A percentile compares a stretch with the other conserved stretches of the same genome.
These are phyloP conservation scores for Copromyces sp. DNA, from an alignment of 495 filamentous ascomycete species.

Conservation along the genomic window DNA sequence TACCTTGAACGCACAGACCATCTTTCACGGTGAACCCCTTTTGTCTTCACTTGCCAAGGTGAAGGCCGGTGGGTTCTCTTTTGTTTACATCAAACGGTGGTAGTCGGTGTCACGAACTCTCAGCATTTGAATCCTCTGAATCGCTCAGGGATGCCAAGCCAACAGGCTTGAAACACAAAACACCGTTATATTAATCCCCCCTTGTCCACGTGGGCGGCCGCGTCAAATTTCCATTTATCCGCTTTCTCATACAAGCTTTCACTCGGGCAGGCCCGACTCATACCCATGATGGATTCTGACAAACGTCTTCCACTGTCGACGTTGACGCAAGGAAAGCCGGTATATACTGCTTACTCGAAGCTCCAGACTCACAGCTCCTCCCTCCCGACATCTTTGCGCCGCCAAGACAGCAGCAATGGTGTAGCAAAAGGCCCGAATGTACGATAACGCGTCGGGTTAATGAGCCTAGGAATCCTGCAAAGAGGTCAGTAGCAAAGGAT, in stretches of 20 bases:
- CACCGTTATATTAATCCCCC: accelerated
- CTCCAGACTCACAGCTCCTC: neutral
- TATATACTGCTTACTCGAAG: neutral
- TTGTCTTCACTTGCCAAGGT: neutral
- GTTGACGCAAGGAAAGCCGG: neutral
- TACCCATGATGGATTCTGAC: neutral
- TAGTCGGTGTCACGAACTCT: neutral
- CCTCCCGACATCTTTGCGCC: neutral
- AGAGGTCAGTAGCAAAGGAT: neutral
- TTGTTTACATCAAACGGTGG: neutral
- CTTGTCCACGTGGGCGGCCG: neutral
- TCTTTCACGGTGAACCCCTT: neutral
- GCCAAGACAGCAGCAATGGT: neutral
- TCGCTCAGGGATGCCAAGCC: accelerated
- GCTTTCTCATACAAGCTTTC: neutral
- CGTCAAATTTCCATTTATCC: neutral
- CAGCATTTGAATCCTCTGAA: neutral
- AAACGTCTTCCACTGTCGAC: neutral
- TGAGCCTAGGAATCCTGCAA: neutral
- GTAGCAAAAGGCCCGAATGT: neutral
- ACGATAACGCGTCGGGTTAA: neutral
- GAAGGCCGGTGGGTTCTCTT: neutral
- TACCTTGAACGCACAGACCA: neutral
- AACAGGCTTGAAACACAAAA: neutral
- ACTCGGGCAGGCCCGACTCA: neutral